Conservation (phyloP, 169 alveolate species). For the Perkinsus chesapeaki region DNA sequence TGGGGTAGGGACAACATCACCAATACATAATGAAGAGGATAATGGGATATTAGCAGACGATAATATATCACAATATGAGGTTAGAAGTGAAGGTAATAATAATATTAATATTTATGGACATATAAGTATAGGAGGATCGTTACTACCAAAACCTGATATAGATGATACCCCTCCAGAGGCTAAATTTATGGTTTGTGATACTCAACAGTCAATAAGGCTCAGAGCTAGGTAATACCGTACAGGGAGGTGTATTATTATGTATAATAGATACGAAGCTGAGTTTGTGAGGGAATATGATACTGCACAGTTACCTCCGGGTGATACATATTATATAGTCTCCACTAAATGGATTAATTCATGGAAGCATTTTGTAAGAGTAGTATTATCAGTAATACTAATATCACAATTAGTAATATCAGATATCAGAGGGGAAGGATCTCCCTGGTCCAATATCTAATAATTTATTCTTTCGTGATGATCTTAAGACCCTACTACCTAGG, state of each 20-base stretch:
- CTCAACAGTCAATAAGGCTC: neutral
- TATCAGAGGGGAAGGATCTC: neutral
- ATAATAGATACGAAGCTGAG: neutral
- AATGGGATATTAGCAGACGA: neutral
- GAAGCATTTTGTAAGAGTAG: neutral
- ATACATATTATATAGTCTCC: neutral
- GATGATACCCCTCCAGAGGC: neutral
- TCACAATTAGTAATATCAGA: neutral
- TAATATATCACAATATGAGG: neutral
- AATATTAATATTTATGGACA: no score
- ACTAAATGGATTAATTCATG: neutral
- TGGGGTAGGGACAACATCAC: neutral
- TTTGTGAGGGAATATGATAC: neutral
- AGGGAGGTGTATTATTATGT: neutral
- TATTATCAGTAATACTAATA: neutral
- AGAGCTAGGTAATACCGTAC: neutral
- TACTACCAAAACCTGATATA: neutral
- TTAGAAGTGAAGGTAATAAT: neutral
- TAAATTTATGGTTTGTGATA: neutral
- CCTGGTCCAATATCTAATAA: neutral
- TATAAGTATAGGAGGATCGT: neutral
- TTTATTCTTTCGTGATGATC: neutral
- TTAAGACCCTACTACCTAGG: neutral
- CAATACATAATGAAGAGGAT: neutral
- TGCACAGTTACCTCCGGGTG: neutral